Percentiles rank a stretch among this genome's conserved stretches.
phyloP scores from a whole-genome alignment of 2,329 filamentous ascomycete species.

The Cladosporium sp. region DNA sequence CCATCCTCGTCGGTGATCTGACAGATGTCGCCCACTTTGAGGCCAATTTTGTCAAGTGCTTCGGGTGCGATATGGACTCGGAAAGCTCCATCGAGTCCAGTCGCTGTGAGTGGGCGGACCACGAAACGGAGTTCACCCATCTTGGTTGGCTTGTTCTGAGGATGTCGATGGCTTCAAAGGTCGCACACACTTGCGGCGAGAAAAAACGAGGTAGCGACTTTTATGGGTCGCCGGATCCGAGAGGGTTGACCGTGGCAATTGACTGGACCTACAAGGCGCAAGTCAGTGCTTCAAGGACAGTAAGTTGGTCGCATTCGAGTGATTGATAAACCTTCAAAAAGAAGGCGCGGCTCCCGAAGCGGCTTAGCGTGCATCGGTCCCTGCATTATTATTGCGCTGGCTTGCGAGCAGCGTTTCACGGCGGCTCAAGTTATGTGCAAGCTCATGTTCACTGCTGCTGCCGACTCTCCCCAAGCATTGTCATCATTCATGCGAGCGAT shows the following conservation, averaged over 20 bases:
- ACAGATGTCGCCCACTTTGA: slow-evolving; percentile 61
- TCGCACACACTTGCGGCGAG: too few relatives aligned
- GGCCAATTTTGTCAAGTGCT: slow-evolving; percentile 55
- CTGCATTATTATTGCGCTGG: not conserved
- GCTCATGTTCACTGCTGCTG: not conserved
- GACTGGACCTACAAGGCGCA: not conserved
- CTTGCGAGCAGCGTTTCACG: not conserved
- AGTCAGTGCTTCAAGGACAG: not conserved
- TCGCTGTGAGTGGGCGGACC: slow-evolving; percentile 49
- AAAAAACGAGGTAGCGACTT: not conserved
- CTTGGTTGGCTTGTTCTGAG: not conserved
- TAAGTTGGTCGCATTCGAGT: not conserved
- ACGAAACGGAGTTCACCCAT: slow-evolving; percentile 43
- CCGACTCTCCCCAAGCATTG: not conserved
- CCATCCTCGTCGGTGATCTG: slow-evolving; percentile 49
- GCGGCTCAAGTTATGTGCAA: not conserved
- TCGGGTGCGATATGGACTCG: slow-evolving; percentile 59
- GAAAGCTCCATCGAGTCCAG: slow-evolving; percentile 55
- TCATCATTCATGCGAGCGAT: slow-evolving; percentile 22
- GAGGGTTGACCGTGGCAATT: not conserved
- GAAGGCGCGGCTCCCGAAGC: not conserved
- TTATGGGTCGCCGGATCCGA: not conserved
- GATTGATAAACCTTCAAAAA: slow-evolving; percentile 7
- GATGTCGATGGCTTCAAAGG: not conserved
- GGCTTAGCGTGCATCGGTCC: not conserved